phyloP scores from a whole-genome alignment of 164 flowering plant genomes.

The Hamamelis virginiana region DNA sequence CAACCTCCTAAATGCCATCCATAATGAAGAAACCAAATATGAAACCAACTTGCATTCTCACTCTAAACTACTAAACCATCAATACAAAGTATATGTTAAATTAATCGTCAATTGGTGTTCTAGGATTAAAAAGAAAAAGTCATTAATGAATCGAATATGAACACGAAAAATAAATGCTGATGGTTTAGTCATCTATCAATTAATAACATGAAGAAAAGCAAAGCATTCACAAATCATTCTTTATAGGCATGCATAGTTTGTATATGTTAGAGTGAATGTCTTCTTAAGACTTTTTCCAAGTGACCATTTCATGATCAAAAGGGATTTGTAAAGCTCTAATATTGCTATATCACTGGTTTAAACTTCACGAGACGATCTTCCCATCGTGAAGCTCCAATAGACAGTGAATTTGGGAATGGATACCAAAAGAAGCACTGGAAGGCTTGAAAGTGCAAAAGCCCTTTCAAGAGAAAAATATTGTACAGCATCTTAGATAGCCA shows the following conservation, averaged over 20 bases:
- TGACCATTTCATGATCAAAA: slow-evolving; percentile 30
- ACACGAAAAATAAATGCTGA: too few relatives aligned
- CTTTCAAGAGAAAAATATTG: not conserved
- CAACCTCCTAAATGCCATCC: too few relatives aligned
- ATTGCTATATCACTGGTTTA: slow-evolving; percentile 39
- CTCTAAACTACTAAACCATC: too few relatives aligned
- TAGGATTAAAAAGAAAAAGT: too few relatives aligned
- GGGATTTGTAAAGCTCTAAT: slow-evolving; percentile 9
- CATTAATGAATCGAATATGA: too few relatives aligned
- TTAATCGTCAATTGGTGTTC: too few relatives aligned
- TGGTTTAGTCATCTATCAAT: not conserved
- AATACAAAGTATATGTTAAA: too few relatives aligned
- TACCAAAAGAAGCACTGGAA: not conserved
- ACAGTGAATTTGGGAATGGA: slow-evolving; percentile 23
- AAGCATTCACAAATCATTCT: not conserved
- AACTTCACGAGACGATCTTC: slow-evolving; percentile 32
- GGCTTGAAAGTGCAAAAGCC: not conserved
- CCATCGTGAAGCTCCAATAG: slow-evolving; percentile 36
- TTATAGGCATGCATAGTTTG: too few relatives aligned
- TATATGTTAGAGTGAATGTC: slow-evolving; percentile 12
- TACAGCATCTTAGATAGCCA: not conserved
- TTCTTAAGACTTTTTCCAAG: slow-evolving; percentile 18
- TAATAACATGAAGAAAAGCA: not conserved
- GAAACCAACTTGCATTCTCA: too few relatives aligned
- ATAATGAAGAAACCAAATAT: too few relatives aligned